Evolutionary conservation across 345 rosid species (phyloP).

Genomic region (Hypericum androsaemum): DNA sequence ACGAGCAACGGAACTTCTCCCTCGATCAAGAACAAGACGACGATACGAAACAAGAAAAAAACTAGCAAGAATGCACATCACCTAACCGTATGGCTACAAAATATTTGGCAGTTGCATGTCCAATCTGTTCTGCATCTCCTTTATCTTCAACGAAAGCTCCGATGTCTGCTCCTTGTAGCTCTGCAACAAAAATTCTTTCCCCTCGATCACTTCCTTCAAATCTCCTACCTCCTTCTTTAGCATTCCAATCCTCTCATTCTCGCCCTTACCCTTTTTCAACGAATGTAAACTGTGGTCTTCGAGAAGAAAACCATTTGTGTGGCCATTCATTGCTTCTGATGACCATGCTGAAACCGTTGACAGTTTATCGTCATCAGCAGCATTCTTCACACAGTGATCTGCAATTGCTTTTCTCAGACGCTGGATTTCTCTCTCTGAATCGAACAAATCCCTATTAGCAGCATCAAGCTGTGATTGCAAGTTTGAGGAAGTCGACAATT

Average conservation of each 20-base stretch:
- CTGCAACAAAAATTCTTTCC: constrained; percentile 69
- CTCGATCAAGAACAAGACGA: no score
- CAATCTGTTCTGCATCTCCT: constrained; percentile 78
- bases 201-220: constrained; percentile 81
- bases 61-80: constrained; percentile 55
- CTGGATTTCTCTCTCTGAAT: constrained; percentile 82
- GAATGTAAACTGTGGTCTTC: constrained; percentile 33
- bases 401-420: constrained; percentile 80
- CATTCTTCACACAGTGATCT: constrained; percentile 59
- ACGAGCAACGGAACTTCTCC: no score
- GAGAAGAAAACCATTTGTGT: constrained; percentile 43
- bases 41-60: constrained; percentile 6
- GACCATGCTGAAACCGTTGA: constrained; percentile 31
- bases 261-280: constrained; percentile 39
- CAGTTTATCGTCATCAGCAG: constrained; percentile 27
- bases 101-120: constrained; percentile 79
- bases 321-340: constrained; percentile 41
- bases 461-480: constrained; percentile 70
- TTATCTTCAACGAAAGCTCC: constrained; percentile 67
- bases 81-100: constrained; percentile 52
- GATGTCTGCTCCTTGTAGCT: constrained; percentile 81
- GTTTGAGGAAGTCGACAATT: constrained; percentile 54
- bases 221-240: constrained; percentile 76
- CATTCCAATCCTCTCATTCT: constrained; percentile 52
- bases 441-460: constrained; percentile 59